Evolutionary conservation across 2,329 filamentous ascomycete species (phyloP), one percentile per base, ranked within the genome.

Genomic region (Pseudomassariella vexata): DNA sequence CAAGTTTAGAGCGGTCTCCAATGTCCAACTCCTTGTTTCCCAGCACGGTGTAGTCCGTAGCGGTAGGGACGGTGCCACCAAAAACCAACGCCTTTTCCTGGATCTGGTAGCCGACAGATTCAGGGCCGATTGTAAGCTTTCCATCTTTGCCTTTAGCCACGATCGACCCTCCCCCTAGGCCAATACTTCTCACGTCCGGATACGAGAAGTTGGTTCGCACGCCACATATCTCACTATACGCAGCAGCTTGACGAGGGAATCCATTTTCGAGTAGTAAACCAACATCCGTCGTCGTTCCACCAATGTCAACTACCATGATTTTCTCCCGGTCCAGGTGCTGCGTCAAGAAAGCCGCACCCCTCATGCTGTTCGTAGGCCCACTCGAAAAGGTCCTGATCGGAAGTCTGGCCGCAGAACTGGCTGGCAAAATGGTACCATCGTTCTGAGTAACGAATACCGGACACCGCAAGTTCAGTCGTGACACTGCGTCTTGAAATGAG

Each of bases 231-330:
- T 76, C 67, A 16, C 68, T 73, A 36, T 74, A 79, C 0, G 73
- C 72, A 4, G 73, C 68, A 22, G 71, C 66, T 46, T 79, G 71
- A 22, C 75, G 62, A 0, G 78, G 78, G 28, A 80, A 75, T 0
- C 77, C 76, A 24, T 69, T 78, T 0, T 66, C 60, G 7, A 76
- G 60, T 2, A 82, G 50, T 1, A 76, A 51, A 0, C 77, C 74
- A 7, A 79, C 72, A 42, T 81, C 77, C 1, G 74, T 70, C 0
- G 76, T 81, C 0, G 77, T 82, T 2, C 77, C 76, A 1, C 77
- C 77, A 33, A 82, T 71, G 42, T 82, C 77, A 3, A 79, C 68
- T 0, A 81, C 75, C 55, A 79, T 70, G 44, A 62, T 52, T 1
- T 56, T 48, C 37, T 60, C 51, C 5, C 48, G 39, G 14, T 29